Conservation (phyloP, 306 rosid genomes). For the Inga laurina region DNA sequence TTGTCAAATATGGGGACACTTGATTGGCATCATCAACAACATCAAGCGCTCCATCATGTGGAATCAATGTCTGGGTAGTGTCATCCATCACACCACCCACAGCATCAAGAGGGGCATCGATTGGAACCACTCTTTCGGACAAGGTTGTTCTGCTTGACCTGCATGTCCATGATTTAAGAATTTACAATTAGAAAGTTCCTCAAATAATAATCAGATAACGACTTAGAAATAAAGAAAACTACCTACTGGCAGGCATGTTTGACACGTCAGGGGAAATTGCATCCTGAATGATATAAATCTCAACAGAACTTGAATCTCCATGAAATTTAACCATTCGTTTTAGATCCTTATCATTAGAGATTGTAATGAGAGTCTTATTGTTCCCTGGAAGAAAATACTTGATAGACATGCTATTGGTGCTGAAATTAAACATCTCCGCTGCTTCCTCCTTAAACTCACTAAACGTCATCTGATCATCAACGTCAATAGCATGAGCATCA, state of each 20-base stretch:
- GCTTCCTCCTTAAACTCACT: conserved; percentile 74
- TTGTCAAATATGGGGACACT: conserved; percentile 50
- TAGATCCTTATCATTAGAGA: conserved; percentile 95
- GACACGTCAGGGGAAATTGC: conserved; percentile 61
- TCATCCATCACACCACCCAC: conserved; percentile 46
- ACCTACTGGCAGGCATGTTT: conserved; percentile 93
- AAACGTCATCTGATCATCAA: conserved; percentile 76
- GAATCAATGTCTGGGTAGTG: conserved; percentile 42
- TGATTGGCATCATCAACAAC: conserved; percentile 56
- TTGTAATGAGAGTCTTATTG: conserved; percentile 84
- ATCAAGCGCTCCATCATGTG: conserved; percentile 49
- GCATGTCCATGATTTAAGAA: conserved; percentile 29
- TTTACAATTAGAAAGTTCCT: conserved; percentile 28
- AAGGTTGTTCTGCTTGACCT: conserved; percentile 99
- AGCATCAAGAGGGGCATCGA: conserved; percentile 44
- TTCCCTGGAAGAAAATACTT: conserved; percentile 95
- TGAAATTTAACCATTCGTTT: conserved; percentile 89
- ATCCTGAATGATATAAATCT: conserved; percentile 74
- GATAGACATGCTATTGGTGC: conserved; percentile 49
- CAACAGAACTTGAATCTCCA: conserved; percentile 57
- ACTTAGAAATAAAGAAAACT: conserved; percentile 54
- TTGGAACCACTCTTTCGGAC: conserved; percentile 77
- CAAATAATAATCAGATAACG: conserved; percentile 24
- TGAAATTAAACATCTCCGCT: conserved; percentile 75
- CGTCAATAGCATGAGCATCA: conserved; percentile 89